Percentiles rank a stretch among this genome's conserved stretches.
Evolutionary conservation across 768 basidiomycete genomes (phyloP).

Genomic region (Suillus ampliporus): DNA sequence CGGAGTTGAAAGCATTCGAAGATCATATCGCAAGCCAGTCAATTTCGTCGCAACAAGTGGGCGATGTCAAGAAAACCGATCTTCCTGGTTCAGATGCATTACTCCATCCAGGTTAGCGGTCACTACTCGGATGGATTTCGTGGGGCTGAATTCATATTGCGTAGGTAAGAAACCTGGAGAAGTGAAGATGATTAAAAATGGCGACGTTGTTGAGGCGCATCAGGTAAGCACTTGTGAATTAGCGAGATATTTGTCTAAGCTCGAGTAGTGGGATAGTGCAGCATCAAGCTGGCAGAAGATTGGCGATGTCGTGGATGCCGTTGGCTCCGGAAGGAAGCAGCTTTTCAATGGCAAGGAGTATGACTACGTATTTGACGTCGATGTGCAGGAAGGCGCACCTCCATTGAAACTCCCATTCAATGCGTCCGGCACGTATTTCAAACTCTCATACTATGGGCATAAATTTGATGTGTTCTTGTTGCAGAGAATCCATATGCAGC

Average conservation of each 20-base stretch:
- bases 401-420: slow-evolving; percentile 96
- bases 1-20: slow-evolving; percentile 72
- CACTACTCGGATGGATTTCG: slow-evolving; percentile 1
- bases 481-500: slow-evolving; percentile 90
- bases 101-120: slow-evolving; percentile 63
- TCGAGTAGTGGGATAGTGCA: slow-evolving; percentile 76
- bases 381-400: slow-evolving; percentile 91
- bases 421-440: slow-evolving; percentile 62
- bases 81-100: slow-evolving; percentile 88
- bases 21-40: slow-evolving; percentile 77
- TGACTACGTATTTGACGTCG: slow-evolving; percentile 99
- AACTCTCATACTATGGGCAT: background rate
- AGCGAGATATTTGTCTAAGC: slow-evolving; percentile 11
- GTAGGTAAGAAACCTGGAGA: slow-evolving; percentile 92
- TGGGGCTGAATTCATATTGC: slow-evolving; percentile 15
- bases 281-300: slow-evolving; percentile 86
- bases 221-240: slow-evolving; percentile 57
- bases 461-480: slow-evolving; percentile 9
- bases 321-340: slow-evolving; percentile 88
- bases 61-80: slow-evolving; percentile 92
- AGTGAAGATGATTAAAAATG: slow-evolving; percentile 88
- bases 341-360: slow-evolving; percentile 94
- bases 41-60: slow-evolving; percentile 85
- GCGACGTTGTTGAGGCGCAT: slow-evolving; percentile 85
- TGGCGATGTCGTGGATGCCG: slow-evolving; percentile 95